A percentile compares a stretch with the other conserved stretches of the same genome.
Evolutionary conservation across 495 filamentous ascomycete species (phyloP).

Genomic region (Hypoxylon cercidicola): DNA sequence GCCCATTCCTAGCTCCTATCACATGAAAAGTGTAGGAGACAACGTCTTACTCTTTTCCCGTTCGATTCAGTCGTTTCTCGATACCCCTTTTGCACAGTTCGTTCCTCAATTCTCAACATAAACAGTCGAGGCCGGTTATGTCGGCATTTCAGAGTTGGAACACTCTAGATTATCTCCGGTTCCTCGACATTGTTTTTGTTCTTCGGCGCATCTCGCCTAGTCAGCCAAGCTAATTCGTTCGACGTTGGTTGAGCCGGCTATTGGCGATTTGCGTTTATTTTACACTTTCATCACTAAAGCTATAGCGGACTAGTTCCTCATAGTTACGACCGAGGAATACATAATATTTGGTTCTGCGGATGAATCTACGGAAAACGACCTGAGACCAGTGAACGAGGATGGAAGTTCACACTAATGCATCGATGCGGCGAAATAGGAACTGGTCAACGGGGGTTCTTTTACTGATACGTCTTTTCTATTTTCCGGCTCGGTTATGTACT

Average conservation of each 20-base stretch:
- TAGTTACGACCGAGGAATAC: neutral
- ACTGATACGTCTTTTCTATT: constrained; percentile 1
- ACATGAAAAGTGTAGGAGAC: constrained; percentile 35
- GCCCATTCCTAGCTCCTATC: constrained; percentile 80
- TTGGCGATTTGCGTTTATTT: constrained; percentile 2
- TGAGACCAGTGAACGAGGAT: neutral
- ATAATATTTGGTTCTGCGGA: constrained; percentile 10
- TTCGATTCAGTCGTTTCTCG: constrained; percentile 21
- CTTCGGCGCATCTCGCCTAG: neutral
- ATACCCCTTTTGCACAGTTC: constrained; percentile 30
- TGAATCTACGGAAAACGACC: constrained; percentile 10
- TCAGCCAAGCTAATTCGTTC: neutral
- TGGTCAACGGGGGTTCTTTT: neutral
- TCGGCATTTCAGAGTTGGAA: neutral
- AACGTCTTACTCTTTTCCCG: constrained; percentile 1
- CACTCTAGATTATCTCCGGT: neutral
- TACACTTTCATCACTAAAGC: constrained; percentile 2
- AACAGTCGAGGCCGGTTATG: neutral
- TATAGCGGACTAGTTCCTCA: constrained; percentile 3
- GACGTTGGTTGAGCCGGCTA: neutral
- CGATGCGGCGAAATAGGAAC: constrained; percentile 34
- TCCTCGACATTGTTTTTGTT: neutral
- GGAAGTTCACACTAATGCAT: constrained; percentile 34
- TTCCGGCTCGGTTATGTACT: constrained; percentile 8
- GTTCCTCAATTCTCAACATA: constrained; percentile 16